phyloP scores from a whole-genome alignment of 2,329 filamentous ascomycete species.

The Acephala macrosclerotiorum region DNA sequence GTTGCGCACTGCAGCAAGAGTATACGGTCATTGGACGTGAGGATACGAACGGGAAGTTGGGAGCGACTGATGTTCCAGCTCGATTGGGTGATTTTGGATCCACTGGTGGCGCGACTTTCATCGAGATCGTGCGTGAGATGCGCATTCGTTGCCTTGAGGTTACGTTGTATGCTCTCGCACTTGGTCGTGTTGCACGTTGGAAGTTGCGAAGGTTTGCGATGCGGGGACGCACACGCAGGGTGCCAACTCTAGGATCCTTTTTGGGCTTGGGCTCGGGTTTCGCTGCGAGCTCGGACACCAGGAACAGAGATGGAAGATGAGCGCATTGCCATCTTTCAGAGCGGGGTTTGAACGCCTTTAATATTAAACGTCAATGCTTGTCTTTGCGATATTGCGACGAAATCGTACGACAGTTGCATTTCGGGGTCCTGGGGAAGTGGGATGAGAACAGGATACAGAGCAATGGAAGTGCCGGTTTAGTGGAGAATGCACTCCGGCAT shows the following conservation, averaged over 20 bases:
- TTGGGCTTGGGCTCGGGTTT: background rate
- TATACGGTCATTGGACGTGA: background rate
- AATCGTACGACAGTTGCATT: background rate
- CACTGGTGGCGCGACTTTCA: background rate
- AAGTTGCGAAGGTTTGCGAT: background rate
- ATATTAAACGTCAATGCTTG: background rate
- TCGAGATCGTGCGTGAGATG: background rate
- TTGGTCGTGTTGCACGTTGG: background rate
- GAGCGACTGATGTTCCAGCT: background rate
- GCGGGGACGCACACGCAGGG: background rate
- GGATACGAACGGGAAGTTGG: background rate
- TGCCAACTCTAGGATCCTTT: background rate
- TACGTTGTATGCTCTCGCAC: too few species aligned
- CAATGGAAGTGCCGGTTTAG: background rate
- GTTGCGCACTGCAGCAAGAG: background rate
- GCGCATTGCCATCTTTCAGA: background rate
- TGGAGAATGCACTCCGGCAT: background rate
- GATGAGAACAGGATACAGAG: background rate
- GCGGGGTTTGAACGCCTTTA: background rate
- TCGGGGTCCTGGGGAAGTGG: constrained; percentile 8
- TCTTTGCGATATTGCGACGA: background rate
- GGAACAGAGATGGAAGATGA: background rate
- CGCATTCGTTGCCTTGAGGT: background rate
- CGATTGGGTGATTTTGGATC: background rate
- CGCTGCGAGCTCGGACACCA: background rate